Base-by-base conservation (phyloP, 768 basidiomycete species). In the Termitomyces sp. region DNA sequence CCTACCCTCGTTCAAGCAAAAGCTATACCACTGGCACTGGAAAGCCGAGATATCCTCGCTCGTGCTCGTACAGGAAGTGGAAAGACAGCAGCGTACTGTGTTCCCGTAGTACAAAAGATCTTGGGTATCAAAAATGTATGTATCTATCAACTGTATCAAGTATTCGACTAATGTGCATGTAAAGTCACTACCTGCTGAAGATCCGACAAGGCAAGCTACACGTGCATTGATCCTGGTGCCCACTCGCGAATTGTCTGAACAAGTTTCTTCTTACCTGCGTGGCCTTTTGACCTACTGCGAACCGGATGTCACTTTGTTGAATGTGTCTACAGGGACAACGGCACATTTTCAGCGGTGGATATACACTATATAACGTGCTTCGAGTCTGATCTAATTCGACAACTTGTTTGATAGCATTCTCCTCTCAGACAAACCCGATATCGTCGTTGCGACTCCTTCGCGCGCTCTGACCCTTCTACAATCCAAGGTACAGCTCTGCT, bases 21-120 rank as follows among this genome's bases (percentile, higher is more conserved):
- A 69, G 89, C 92, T 3, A 95, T 99, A 49, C 95, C 96, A 1
- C 80, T 96, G 18, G 93, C 95, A 1, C 80, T 99, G 35, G 90
- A 94, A 70, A 86, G 88, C 62, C 77, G 80, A 35, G 97, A 99
- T 70, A 90, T 99, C 54, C 84, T 99, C 33, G 96, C 95, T 20
- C 83, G 92, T 46, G 96, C 97, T 2, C 83, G 92, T 33, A 99
- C 97, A 3, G 97, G 97, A 18, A 94, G 92, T 57, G 97, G 97
- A 26, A 99, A 99, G 76, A 99, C 97, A 0, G 92, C 90, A 3
- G 94, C 97, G 2, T 99, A 99, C 69, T 92, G 91, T 64, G 79
- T 98, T 10, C 97, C 97, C 0, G 74, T 95, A 26, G 76, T 92
- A 0, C 94, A 98, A 69, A 95, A 93, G 70, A 86, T 98, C 24